phyloP scores from a whole-genome alignment of 352 stramenopile genomes.

The Pythium phragmitis region DNA sequence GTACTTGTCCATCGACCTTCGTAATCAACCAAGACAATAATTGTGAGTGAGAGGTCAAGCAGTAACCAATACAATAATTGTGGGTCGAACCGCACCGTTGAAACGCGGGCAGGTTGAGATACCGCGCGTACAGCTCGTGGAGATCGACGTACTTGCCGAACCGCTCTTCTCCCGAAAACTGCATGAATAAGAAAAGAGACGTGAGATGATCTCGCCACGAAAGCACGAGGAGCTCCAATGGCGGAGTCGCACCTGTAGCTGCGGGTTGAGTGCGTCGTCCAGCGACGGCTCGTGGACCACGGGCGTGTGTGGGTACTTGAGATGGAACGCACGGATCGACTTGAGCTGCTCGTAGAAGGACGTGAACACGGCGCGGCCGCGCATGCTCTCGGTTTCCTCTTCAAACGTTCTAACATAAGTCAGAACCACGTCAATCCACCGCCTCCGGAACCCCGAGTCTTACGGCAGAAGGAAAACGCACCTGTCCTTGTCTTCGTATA shows the following conservation, averaged over 20 bases:
- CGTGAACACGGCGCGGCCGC: slow-evolving; percentile 74
- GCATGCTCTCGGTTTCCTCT: slow-evolving; percentile 79
- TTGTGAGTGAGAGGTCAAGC: neutral
- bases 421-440: neutral
- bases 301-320: slow-evolving; percentile 75
- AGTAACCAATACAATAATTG: no score
- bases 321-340: slow-evolving; percentile 79
- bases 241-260: slow-evolving; percentile 39
- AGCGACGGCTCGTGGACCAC: slow-evolving; percentile 68
- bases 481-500: slow-evolving; percentile 85
- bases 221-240: neutral
- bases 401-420: slow-evolving; percentile 50
- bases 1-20: slow-evolving; percentile 34
- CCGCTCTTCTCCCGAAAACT: slow-evolving; percentile 88
- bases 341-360: slow-evolving; percentile 90
- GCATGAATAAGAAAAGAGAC: neutral
- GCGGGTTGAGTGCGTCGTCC: slow-evolving; percentile 58
- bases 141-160: slow-evolving; percentile 91
- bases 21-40: neutral
- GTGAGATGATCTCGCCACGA: neutral
- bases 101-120: slow-evolving; percentile 73
- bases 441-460: neutral
- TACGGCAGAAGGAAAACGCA: slow-evolving; percentile 25
- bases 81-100: slow-evolving; percentile 30
- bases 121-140: slow-evolving; percentile 79